Evolutionary conservation across 768 basidiomycete genomes (phyloP).

Genomic region (Scleroderma bovista): DNA sequence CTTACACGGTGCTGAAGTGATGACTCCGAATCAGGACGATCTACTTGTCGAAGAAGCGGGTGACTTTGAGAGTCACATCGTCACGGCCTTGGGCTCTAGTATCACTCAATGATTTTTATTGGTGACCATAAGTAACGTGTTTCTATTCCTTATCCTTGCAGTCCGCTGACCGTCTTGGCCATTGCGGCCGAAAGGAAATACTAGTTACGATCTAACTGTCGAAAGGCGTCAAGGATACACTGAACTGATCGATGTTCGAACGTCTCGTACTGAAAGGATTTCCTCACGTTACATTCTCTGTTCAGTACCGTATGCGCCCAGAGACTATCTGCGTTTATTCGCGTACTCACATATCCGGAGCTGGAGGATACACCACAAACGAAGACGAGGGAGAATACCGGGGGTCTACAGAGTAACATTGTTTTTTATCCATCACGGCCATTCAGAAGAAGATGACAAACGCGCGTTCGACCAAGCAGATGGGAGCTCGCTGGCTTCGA

Average conservation of each 20-base stretch:
- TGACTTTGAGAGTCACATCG: slow-evolving; percentile 60
- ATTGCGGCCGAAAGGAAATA: slow-evolving; percentile 66
- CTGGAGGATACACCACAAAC: slow-evolving; percentile 53
- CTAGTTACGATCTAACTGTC: slow-evolving; percentile 55
- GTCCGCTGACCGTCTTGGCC: no score
- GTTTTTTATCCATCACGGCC: slow-evolving; percentile 55
- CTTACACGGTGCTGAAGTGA: no score
- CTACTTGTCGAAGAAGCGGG: slow-evolving; percentile 74
- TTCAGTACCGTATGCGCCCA: slow-evolving; percentile 72
- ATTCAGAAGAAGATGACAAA: slow-evolving; percentile 46
- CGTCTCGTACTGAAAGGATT: slow-evolving; percentile 59
- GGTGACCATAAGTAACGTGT: slow-evolving; percentile 70
- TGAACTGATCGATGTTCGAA: slow-evolving; percentile 66
- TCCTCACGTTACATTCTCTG: slow-evolving; percentile 49
- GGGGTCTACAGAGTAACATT: slow-evolving; percentile 51
- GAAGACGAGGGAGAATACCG: slow-evolving; percentile 42
- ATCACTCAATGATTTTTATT: slow-evolving; percentile 58
- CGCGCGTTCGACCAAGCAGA: slow-evolving; percentile 43
- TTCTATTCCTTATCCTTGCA: neutral
- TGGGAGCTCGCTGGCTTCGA: slow-evolving; percentile 44
- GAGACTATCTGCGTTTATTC: slow-evolving; percentile 61
- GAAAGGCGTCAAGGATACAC: slow-evolving; percentile 63
- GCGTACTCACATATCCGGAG: slow-evolving; percentile 59
- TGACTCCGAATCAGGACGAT: no score
- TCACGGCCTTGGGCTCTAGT: slow-evolving; percentile 46